Conservation (phyloP, 176 grass and related monocot genomes). For the Musa troglodytarum region DNA sequence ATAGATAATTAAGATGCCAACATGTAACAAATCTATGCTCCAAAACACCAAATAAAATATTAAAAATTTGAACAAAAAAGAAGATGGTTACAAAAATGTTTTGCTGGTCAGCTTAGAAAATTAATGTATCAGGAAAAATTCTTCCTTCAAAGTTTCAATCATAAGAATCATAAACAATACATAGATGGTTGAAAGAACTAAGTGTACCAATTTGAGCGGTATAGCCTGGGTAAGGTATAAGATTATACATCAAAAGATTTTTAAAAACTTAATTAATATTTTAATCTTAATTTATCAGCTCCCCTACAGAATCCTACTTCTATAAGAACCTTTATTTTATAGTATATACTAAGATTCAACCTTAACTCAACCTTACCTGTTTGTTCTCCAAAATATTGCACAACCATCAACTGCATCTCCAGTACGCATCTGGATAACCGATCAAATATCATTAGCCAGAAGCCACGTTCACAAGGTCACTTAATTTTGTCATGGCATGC, state of each 20-base stretch:
- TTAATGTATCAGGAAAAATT: not conserved
- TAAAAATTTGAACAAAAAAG: not conserved
- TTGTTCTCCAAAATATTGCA: constrained; percentile 81
- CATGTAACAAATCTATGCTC: not conserved
- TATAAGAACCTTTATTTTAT: not conserved
- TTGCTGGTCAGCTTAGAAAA: not conserved
- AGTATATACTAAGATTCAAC: not conserved
- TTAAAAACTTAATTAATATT: not conserved
- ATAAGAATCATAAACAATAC: not conserved
- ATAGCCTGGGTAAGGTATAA: not conserved
- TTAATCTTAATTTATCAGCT: not conserved
- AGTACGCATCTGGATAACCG: constrained; percentile 59
- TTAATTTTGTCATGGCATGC: not conserved
- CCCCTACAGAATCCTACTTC: not conserved
- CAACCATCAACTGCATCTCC: constrained; percentile 87
- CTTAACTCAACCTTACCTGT: constrained; percentile 30
- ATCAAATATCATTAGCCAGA: constrained; percentile 4
- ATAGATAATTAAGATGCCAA: not conserved
- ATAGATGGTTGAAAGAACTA: not conserved
- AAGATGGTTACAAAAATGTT: not conserved
- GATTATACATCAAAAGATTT: too few relatives aligned
- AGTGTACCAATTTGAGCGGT: not conserved
- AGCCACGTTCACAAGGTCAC: not conserved
- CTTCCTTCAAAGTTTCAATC: not conserved
- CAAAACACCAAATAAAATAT: not conserved